phyloP scores from a whole-genome alignment of 2,329 filamentous ascomycete species.

The Chaetomium strumarium region DNA sequence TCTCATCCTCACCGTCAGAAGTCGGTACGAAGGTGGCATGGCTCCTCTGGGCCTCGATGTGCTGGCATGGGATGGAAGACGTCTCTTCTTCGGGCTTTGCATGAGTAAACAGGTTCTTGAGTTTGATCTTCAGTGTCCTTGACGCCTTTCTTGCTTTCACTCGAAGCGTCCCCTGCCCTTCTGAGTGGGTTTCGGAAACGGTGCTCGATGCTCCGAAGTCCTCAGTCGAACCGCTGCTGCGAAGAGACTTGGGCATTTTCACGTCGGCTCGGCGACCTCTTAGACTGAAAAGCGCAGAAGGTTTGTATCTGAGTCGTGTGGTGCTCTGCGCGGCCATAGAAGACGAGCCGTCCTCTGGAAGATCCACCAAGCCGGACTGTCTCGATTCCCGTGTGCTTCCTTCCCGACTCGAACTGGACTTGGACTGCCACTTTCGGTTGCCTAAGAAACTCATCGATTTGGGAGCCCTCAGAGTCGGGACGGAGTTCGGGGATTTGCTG shows the following conservation, averaged over 20 bases:
- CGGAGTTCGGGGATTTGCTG: conserved; percentile 24
- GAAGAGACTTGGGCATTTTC: conserved; percentile 45
- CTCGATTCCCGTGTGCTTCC: conserved; percentile 23
- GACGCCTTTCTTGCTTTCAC: conserved; percentile 57
- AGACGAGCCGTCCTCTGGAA: conserved; percentile 2
- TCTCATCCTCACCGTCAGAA: conserved; percentile 3
- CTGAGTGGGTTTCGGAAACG: conserved; percentile 10
- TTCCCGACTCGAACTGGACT: conserved; percentile 32
- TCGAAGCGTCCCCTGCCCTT: conserved; percentile 36
- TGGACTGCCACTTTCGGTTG: conserved; percentile 25
- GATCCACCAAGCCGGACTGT: background rate
- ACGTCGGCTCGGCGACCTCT: conserved; percentile 32
- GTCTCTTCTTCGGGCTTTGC: conserved; percentile 32
- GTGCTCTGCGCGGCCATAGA: conserved; percentile 14
- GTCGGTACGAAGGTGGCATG: conserved; percentile 23
- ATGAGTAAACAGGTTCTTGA: conserved; percentile 53
- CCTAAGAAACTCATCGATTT: conserved; percentile 52
- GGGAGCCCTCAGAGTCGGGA: conserved; percentile 37
- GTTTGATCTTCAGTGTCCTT: conserved; percentile 51
- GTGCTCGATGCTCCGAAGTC: conserved; percentile 4
- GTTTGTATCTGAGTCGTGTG: conserved; percentile 32
- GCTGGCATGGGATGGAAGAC: conserved; percentile 42
- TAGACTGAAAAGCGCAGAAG: conserved; percentile 41
- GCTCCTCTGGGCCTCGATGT: conserved; percentile 42
- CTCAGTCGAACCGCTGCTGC: conserved; percentile 37